Evolutionary conservation across 2,329 filamentous ascomycete genomes (phyloP).

Genomic region (Xylariaceae sp.): DNA sequence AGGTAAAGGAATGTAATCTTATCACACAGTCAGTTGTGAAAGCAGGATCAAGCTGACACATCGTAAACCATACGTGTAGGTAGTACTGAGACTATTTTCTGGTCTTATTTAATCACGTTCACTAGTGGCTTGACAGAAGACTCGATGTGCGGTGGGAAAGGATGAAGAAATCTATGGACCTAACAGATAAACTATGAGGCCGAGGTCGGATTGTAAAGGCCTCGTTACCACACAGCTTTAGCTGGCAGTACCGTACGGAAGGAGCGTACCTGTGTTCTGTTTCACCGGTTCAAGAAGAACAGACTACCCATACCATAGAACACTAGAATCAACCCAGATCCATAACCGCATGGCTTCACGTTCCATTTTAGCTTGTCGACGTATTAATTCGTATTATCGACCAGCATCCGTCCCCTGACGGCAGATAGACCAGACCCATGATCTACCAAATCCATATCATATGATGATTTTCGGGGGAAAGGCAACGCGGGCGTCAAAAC

Average conservation of each 20-base stretch:
- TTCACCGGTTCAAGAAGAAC: neutral
- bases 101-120: neutral
- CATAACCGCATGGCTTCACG: neutral
- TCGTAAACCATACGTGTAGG: neutral
- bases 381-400: neutral
- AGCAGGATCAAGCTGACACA: neutral
- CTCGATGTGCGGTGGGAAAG: neutral
- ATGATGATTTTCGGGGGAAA: neutral
- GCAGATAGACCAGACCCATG: neutral
- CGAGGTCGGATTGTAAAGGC: neutral
- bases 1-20: neutral
- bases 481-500: neutral
- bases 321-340: neutral
- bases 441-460: constrained; percentile 1
- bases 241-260: neutral
- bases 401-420: neutral
- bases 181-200: neutral
- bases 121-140: neutral
- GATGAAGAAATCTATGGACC: neutral
- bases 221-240: too few relatives aligned
- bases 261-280: neutral
- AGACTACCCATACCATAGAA: neutral
- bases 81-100: neutral
- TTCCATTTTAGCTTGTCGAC: neutral
- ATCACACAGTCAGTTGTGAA: neutral